Evolutionary conservation across 75 land plant genomes (phyloP), one percentile per base, ranked within the genome.

Genomic region (Cunninghamia lanceolata): DNA sequence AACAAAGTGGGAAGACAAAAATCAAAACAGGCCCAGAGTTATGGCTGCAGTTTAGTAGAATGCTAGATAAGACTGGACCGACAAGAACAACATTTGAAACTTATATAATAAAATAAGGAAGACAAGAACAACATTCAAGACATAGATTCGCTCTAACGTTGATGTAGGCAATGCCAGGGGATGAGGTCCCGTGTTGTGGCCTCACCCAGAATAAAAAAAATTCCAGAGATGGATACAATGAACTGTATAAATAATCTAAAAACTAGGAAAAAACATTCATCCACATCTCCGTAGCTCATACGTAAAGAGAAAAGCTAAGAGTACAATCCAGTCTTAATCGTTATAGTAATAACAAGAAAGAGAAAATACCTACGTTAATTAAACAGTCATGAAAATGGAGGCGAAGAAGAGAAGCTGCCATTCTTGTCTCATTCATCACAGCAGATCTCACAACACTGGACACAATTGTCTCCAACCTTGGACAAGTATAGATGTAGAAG

Each of bases 391-490:
- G 82, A 43, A 80, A 80, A 80, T 80, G 82, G 46, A 80, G 82
- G 15, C 82, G 82, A 80, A 80, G 82, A 80, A 80, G 82, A 19
- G 82, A 80, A 25, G 82, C 82, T 30, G 82, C 82, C 47, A 80
- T 80, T 40, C 82, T 40, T 17, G 82, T 40, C 11, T 42, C 82
- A 43, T 40, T 40, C 10, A 80, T 40, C 42, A 79, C 46, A 80
- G 46, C 82, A 39, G 43, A 40, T n/a, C 82, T 80, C 30, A 80
- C 82, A 80, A 19, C 45, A 43, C 1, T 43, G 11, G 21, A 14
- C 46, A 80, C 82, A 40, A 80, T 80, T 21, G 9, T 80, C 46
- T 80, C 47, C 28, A 80, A 15, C 42, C 28, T 4, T 40, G 82
- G 82, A 43, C 82, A 80, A 21, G 47, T 80, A 40, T 28, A 15